Percentiles rank a stretch among this genome's conserved stretches.
These are phyloP conservation scores for Anisodus tanguticus DNA, from an alignment of 257 asterid species.

Conservation along the genomic window DNA sequence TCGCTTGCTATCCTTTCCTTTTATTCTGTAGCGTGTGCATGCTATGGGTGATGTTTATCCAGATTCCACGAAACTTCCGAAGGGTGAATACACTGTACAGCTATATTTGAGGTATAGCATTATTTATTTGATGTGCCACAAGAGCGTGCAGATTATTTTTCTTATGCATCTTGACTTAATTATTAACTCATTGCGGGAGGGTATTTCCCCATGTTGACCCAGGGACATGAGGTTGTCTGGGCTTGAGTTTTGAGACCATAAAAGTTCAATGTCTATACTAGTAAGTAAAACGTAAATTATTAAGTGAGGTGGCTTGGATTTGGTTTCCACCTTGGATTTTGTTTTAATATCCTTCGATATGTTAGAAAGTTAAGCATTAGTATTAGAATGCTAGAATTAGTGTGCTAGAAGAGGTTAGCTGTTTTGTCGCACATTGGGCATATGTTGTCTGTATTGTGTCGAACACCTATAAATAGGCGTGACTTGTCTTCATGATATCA, in stretches of 20 bases:
- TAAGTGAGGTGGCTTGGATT: constrained; percentile 16
- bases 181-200: neutral
- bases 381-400: neutral
- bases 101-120: constrained; percentile 69
- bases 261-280: neutral
- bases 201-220: constrained; percentile 4
- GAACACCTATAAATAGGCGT: neutral
- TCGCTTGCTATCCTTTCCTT: constrained; percentile 32
- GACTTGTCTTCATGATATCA: neutral
- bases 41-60: constrained; percentile 98
- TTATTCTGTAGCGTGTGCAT: constrained; percentile 72
- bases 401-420: neutral
- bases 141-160: constrained; percentile 15
- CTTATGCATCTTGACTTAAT: neutral
- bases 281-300: neutral
- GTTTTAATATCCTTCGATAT: neutral
- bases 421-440: constrained; percentile 6
- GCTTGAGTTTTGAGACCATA: constrained; percentile 18
- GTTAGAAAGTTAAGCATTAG: neutral
- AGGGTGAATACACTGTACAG: constrained; percentile 89
- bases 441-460: neutral
- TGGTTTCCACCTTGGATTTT: neutral
- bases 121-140: neutral
- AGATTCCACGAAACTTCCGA: constrained; percentile 72
- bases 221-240: neutral